These are phyloP conservation scores for Pleurozium schreberi DNA, from an alignment of 225 moss, liverwort and hornwort genomes.

Conservation along the genomic window DNA sequence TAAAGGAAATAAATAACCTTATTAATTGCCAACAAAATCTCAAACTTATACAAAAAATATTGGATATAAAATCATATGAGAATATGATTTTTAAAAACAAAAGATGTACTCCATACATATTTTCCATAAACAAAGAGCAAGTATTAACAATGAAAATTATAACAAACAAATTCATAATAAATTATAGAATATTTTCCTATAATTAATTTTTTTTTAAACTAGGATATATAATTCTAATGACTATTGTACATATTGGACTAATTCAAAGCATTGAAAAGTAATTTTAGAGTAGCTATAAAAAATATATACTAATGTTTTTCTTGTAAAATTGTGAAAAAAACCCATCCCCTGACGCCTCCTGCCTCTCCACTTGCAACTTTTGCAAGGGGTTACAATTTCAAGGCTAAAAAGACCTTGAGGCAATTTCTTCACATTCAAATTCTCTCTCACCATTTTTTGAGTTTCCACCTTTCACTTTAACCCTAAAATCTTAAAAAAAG, in stretches of 20 bases:
- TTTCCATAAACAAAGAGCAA: not conserved
- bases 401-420: no score
- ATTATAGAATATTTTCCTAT: not conserved
- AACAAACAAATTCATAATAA: not conserved
- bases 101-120: not conserved
- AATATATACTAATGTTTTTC: not conserved
- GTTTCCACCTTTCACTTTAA: not conserved
- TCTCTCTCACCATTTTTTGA: not conserved
- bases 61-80: not conserved
- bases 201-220: not conserved
- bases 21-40: fast-evolving
- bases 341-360: no score
- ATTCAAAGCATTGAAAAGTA: not conserved
- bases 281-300: not conserved
- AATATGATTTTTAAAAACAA: not conserved
- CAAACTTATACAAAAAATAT: not conserved
- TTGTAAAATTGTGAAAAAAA: not conserved
- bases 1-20: not conserved
- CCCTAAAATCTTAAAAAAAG: no score
- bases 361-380: no score
- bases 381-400: no score
- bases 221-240: not conserved
- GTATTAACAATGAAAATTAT: not conserved
- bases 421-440: no score
- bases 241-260: not conserved